These are phyloP conservation scores for Sclerotinia borealis DNA, from an alignment of 2,329 filamentous ascomycete species.

Conservation along the genomic window DNA sequence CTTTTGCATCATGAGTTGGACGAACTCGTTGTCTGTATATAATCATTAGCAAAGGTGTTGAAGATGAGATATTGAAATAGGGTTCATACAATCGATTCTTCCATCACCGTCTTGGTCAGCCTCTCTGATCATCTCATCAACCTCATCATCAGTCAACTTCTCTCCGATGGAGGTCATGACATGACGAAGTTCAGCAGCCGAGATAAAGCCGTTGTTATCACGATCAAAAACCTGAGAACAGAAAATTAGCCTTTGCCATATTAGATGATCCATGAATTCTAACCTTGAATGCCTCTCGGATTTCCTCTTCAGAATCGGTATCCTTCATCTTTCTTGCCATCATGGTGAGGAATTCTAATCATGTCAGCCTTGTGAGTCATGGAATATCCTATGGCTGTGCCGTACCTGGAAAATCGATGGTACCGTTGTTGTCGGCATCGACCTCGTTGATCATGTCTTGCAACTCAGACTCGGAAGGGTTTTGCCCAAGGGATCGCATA, in stretches of 20 bases:
- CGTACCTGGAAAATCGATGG: slow-evolving; percentile 84
- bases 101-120: slow-evolving; percentile 86
- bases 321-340: slow-evolving; percentile 95
- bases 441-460: slow-evolving; percentile 96
- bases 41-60: slow-evolving; percentile 24
- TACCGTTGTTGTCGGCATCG: slow-evolving; percentile 87
- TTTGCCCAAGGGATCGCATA: slow-evolving; percentile 85
- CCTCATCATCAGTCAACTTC: slow-evolving; percentile 85
- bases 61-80: neutral
- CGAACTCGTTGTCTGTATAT: slow-evolving; percentile 75
- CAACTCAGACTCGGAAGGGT: slow-evolving; percentile 82
- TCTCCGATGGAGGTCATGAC: slow-evolving; percentile 91
- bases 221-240: slow-evolving; percentile 65
- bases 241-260: slow-evolving; percentile 3
- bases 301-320: slow-evolving; percentile 86
- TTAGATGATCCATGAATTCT: slow-evolving; percentile 11
- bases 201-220: slow-evolving; percentile 90
- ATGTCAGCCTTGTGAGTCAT: slow-evolving; percentile 26
- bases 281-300: slow-evolving; percentile 83
- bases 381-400: neutral
- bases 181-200: slow-evolving; percentile 78
- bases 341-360: slow-evolving; percentile 82
- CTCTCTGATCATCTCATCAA: slow-evolving; percentile 90
- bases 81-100: slow-evolving; percentile 72
- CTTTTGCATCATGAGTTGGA: slow-evolving; percentile 95